A percentile compares a stretch with the other conserved stretches of the same genome.
phyloP scores from a whole-genome alignment of 2,329 filamentous ascomycete species.

The Huntiella decipiens region DNA sequence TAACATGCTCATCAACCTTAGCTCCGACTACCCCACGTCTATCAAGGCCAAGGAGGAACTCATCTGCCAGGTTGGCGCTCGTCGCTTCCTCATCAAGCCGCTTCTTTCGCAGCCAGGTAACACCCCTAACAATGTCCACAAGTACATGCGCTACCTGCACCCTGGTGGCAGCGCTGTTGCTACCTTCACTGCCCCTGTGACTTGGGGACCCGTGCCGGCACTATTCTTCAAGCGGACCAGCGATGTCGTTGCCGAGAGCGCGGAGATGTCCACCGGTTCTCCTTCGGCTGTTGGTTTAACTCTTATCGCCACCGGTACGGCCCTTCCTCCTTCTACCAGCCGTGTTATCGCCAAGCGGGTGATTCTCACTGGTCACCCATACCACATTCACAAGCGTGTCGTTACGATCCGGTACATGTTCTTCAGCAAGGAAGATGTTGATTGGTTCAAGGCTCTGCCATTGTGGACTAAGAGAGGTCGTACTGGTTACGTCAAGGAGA shows the following conservation, averaged over 20 bases:
- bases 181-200: constrained; percentile 74
- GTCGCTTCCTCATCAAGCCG: constrained; percentile 73
- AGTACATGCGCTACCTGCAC: constrained; percentile 81
- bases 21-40: constrained; percentile 53
- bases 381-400: constrained; percentile 95
- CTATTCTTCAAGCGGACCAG: constrained; percentile 60
- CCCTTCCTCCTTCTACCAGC: constrained; percentile 53
- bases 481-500: constrained; percentile 83
- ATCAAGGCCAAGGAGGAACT: constrained; percentile 86
- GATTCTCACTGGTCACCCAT: constrained; percentile 86
- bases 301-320: constrained; percentile 73
- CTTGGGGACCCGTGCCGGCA: constrained; percentile 80
- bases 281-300: constrained; percentile 33
- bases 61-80: constrained; percentile 76
- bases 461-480: constrained; percentile 84
- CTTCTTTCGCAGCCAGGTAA: constrained; percentile 78
- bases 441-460: constrained; percentile 94
- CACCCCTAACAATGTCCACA: constrained; percentile 92
- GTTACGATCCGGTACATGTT: constrained; percentile 99
- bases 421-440: constrained; percentile 87
- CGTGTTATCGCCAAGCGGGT: constrained; percentile 86
- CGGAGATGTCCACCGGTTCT: constrained; percentile 15
- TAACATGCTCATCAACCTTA: constrained; percentile 78
- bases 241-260: constrained; percentile 24
- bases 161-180: constrained; percentile 79